Evolutionary conservation across 371 early-diverging fungal genomes (phyloP).

Genomic region (Mortierella sp.): DNA sequence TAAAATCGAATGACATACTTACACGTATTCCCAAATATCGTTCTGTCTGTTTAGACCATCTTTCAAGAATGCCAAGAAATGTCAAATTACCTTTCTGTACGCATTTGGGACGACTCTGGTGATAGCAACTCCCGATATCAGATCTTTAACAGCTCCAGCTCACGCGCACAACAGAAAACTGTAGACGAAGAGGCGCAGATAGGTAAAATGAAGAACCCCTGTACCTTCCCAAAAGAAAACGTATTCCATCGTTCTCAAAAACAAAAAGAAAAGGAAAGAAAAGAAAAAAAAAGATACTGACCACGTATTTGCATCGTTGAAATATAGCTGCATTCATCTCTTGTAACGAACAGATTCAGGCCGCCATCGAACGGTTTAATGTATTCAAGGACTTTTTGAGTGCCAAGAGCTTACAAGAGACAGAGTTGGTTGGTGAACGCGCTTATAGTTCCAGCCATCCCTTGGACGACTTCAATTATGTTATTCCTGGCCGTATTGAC

Average conservation of each 20-base stretch:
- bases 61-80: constrained; percentile 44
- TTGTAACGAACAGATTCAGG: constrained; percentile 30
- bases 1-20: no score
- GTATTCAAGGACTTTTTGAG: constrained; percentile 37
- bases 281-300: no score
- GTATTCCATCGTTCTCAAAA: not conserved
- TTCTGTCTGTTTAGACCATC: constrained; percentile 21
- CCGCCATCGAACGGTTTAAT: constrained; percentile 17
- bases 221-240: not conserved
- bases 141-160: constrained; percentile 10
- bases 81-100: constrained; percentile 33
- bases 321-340: constrained; percentile 30
- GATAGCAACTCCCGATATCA: not conserved
- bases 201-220: constrained; percentile 11
- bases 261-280: not conserved
- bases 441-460: constrained; percentile 9
- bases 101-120: constrained; percentile 41
- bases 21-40: not conserved
- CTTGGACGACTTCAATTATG: not conserved
- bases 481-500: not conserved
- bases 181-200: constrained; percentile 42
- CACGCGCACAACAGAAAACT: constrained; percentile 17
- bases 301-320: no score
- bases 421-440: constrained; percentile 13
- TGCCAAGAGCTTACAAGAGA: constrained; percentile 36